Conservation (phyloP, 345 rosid genomes). For the Brassica cretica region DNA sequence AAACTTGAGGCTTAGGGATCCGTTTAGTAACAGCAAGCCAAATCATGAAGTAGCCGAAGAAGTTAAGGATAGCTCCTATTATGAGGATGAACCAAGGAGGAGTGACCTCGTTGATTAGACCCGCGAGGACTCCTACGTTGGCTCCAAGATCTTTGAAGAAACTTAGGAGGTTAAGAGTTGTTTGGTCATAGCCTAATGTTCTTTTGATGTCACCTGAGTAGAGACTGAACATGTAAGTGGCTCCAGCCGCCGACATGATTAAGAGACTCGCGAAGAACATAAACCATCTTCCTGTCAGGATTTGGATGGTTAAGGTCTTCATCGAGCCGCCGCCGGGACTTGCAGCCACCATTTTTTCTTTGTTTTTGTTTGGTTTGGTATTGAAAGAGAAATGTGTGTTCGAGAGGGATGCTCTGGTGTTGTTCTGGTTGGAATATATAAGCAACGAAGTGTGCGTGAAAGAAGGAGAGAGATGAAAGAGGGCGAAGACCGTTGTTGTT, state of each 20-base stretch:
- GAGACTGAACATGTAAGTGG: constrained; percentile 54
- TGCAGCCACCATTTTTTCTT: constrained; percentile 27
- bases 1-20: constrained; percentile 45
- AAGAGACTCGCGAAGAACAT: constrained; percentile 49
- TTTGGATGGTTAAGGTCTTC: constrained; percentile 43
- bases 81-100: constrained; percentile 54
- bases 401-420: constrained; percentile 25
- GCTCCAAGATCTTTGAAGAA: constrained; percentile 60
- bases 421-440: constrained; percentile 37
- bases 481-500: constrained; percentile 32
- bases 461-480: constrained; percentile 17
- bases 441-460: constrained; percentile 34
- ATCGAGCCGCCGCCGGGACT: constrained; percentile 28
- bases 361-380: neutral
- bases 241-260: constrained; percentile 53
- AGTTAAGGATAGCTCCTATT: constrained; percentile 52
- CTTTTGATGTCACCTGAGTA: constrained; percentile 51
- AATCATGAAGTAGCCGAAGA: constrained; percentile 53
- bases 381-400: constrained; percentile 30
- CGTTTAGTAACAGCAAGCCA: constrained; percentile 50
- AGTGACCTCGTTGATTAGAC: constrained; percentile 49
- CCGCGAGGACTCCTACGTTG: constrained; percentile 53
- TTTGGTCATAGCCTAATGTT: constrained; percentile 51
- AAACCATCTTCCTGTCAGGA: constrained; percentile 53
- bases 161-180: constrained; percentile 50